A percentile compares a stretch with the other conserved stretches of the same genome.
These are phyloP conservation scores for Polysphondylium violaceum DNA, from an alignment of 78 protist genomes.

Conservation along the genomic window DNA sequence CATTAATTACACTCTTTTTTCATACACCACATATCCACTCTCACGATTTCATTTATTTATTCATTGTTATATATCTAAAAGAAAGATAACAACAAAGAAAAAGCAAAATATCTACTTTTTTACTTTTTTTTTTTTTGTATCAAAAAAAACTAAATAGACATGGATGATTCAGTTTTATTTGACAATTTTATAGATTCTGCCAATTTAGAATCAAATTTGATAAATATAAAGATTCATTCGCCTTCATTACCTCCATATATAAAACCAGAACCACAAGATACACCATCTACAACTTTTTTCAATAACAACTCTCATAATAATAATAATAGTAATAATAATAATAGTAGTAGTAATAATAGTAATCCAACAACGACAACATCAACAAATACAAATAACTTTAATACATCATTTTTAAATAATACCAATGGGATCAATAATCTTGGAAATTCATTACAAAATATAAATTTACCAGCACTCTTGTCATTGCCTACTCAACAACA, in stretches of 20 bases:
- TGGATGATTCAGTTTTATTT: constrained; percentile 51
- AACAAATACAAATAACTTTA: not conserved
- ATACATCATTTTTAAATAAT: not conserved
- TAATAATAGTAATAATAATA: not conserved
- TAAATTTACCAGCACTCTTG: constrained; percentile 11
- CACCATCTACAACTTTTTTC: not conserved
- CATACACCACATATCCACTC: too few species aligned
- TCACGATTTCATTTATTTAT: too few species aligned
- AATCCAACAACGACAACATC: not conserved
- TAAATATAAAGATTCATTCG: constrained; percentile 24
- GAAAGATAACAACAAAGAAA: too few species aligned
- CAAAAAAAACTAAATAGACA: not conserved
- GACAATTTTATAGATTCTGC: constrained; percentile 7
- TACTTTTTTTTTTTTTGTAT: too few species aligned
- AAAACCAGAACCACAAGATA: constrained; percentile 7
- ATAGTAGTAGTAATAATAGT: not conserved
- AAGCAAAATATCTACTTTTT: too few species aligned
- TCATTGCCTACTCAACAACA: constrained; percentile 15
- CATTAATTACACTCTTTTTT: too few species aligned
- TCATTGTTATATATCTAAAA: too few species aligned
- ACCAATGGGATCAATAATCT: too few species aligned
- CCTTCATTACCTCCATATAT: not conserved
- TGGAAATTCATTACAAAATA: not conserved
- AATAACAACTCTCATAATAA: not conserved
- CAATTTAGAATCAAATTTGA: not conserved